phyloP scores from a whole-genome alignment of 768 basidiomycete species.

The Naganishia antarctica region DNA sequence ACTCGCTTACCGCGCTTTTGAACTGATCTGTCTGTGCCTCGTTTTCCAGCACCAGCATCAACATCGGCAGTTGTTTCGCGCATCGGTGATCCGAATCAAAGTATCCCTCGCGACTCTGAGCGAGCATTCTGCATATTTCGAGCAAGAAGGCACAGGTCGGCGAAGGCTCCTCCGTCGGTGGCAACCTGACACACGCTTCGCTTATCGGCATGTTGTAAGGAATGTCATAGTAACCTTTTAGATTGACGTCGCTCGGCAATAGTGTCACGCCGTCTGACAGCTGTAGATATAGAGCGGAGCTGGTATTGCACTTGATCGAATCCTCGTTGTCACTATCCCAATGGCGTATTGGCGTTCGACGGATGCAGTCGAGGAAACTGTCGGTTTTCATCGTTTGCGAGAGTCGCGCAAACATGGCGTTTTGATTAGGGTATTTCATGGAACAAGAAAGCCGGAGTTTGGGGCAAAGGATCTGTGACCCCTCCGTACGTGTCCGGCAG shows the following conservation, averaged over 20 bases:
- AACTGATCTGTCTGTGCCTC: not conserved
- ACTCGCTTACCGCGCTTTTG: not conserved
- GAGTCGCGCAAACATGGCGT: not conserved
- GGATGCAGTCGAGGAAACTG: not conserved
- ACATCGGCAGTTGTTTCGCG: not conserved
- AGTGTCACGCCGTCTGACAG: not conserved
- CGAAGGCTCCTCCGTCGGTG: not conserved
- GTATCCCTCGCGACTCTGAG: not conserved
- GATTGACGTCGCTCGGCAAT: not conserved
- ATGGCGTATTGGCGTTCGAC: not conserved
- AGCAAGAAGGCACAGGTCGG: not conserved
- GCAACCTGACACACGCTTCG: not conserved
- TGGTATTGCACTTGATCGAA: not conserved
- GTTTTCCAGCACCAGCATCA: not conserved
- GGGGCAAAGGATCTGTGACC: not conserved
- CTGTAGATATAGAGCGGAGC: not conserved
- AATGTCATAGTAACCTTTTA: not conserved
- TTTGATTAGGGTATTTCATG: not conserved
- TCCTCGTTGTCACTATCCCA: not conserved
- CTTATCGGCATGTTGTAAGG: not conserved
- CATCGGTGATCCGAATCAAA: not conserved
- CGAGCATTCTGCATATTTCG: not conserved
- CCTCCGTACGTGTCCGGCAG: not conserved
- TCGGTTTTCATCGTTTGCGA: not conserved
- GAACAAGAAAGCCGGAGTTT: conserved; percentile 3